These are phyloP conservation scores for Mycena amicta DNA, from an alignment of 768 basidiomycete genomes.

Conservation along the genomic window DNA sequence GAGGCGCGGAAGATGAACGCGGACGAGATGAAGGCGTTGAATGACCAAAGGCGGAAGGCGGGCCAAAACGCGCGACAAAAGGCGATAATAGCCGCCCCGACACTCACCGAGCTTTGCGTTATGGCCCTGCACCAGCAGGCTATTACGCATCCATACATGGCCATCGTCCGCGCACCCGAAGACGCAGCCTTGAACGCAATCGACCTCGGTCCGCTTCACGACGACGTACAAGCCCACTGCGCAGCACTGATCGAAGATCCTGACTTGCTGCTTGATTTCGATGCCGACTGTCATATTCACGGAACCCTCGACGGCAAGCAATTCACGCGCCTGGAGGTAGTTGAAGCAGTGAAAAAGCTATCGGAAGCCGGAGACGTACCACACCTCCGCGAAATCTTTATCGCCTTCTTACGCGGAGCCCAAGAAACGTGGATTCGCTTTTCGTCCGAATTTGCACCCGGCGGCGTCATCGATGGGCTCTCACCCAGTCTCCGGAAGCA, in stretches of 20 bases:
- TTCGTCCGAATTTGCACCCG: conserved; percentile 28
- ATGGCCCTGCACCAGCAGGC: conserved; percentile 23
- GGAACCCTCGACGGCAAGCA: conserved; percentile 18
- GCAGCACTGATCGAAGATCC: conserved; percentile 22
- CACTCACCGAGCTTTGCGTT: conserved; percentile 28
- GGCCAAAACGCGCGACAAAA: conserved; percentile 23
- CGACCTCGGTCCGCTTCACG: conserved; percentile 25
- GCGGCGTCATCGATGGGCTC: conserved; percentile 19
- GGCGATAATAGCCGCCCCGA: conserved; percentile 28
- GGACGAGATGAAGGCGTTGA: background rate
- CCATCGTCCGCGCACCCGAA: conserved; percentile 15
- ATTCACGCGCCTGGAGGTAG: conserved; percentile 10
- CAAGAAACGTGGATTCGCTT: conserved; percentile 27
- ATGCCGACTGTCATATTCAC: conserved; percentile 4
- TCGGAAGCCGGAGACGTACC: conserved; percentile 8
- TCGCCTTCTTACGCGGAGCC: conserved; percentile 26
- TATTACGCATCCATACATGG: conserved; percentile 31
- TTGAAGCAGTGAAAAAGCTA: conserved; percentile 15
- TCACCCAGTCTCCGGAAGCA: conserved; percentile 2
- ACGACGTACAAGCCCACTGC: conserved; percentile 14
- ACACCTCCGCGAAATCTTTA: conserved; percentile 13
- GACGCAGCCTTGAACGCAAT: conserved; percentile 23
- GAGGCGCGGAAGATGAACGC: background rate
- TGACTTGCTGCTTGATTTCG: conserved; percentile 12
- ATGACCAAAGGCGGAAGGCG: conserved; percentile 1